These are phyloP conservation scores for Aspergillus texensis DNA, from an alignment of 2,329 filamentous ascomycete genomes.

Conservation along the genomic window DNA sequence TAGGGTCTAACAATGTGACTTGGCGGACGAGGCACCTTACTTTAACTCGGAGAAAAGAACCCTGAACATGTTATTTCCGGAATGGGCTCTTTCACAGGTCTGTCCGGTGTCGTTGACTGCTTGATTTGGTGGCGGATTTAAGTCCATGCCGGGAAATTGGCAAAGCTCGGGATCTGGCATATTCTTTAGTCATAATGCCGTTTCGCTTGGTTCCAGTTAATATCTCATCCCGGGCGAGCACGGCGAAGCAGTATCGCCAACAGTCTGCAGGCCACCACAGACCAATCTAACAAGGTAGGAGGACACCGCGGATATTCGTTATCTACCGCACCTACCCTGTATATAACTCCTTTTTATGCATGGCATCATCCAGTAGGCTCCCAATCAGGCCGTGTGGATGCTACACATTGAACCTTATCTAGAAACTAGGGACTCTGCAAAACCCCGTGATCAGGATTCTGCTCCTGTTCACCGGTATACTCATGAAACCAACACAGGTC, in stretches of 20 bases:
- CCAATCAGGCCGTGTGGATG: slow-evolving; percentile 5
- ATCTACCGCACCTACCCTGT: slow-evolving; percentile 1
- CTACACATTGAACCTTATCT: slow-evolving; percentile 7
- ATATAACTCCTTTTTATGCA: slow-evolving; percentile 4
- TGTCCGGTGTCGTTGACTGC: too few relatives aligned
- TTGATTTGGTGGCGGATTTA: not conserved
- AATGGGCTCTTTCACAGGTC: too few relatives aligned
- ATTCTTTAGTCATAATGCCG: not conserved
- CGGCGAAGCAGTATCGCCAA: not conserved
- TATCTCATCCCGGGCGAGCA: not conserved
- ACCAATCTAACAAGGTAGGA: not conserved
- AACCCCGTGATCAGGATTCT: not conserved
- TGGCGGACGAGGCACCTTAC: not conserved
- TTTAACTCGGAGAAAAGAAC: slow-evolving; percentile 4
- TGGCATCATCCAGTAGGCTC: not conserved
- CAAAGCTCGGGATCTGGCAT: not conserved
- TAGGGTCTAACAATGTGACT: not conserved
- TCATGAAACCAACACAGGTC: not conserved
- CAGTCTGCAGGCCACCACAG: not conserved
- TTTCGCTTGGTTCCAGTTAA: not conserved
- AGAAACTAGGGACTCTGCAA: not conserved
- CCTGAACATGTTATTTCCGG: not conserved
- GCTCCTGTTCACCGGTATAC: not conserved
- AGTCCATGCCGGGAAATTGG: too few relatives aligned
- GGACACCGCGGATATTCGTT: not conserved